Percentiles rank a stretch among this genome's conserved stretches.
Conservation (phyloP, 2,329 filamentous ascomycete genomes). For the Beauveria sp. region DNA sequence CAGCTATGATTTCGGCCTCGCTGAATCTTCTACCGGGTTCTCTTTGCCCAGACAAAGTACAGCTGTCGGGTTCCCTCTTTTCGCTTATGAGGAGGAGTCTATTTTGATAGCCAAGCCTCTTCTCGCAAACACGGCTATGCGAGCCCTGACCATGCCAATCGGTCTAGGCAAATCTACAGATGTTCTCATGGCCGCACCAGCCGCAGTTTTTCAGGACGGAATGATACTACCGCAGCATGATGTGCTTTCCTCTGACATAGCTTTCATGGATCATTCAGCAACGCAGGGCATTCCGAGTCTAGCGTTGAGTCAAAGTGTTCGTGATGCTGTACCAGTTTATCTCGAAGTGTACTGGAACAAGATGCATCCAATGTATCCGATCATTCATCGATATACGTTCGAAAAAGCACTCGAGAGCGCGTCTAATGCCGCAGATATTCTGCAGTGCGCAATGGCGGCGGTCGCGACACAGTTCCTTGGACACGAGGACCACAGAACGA, state of each 20-base stretch:
- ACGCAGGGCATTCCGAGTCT: background rate
- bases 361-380: constrained; percentile 40
- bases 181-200: constrained; percentile 39
- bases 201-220: constrained; percentile 28
- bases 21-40: background rate
- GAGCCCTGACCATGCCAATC: constrained; percentile 41
- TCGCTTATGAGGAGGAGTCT: constrained; percentile 29
- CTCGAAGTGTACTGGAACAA: constrained; percentile 47
- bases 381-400: constrained; percentile 41
- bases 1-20: background rate
- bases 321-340: constrained; percentile 40
- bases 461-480: constrained; percentile 44
- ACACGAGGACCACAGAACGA: constrained; percentile 40
- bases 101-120: constrained; percentile 29
- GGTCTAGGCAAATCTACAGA: constrained; percentile 40
- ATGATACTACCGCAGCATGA: background rate
- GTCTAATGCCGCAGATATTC: constrained; percentile 32
- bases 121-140: constrained; percentile 32
- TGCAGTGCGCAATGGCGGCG: constrained; percentile 50
- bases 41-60: background rate
- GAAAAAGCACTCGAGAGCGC: constrained; percentile 25
- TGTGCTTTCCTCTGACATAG: background rate
- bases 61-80: constrained; percentile 20
- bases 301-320: constrained; percentile 31
- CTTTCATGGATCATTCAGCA: background rate